Evolutionary conservation across 805 yeast species (phyloP).

Genomic region (Nadsonia fulvescens): DNA sequence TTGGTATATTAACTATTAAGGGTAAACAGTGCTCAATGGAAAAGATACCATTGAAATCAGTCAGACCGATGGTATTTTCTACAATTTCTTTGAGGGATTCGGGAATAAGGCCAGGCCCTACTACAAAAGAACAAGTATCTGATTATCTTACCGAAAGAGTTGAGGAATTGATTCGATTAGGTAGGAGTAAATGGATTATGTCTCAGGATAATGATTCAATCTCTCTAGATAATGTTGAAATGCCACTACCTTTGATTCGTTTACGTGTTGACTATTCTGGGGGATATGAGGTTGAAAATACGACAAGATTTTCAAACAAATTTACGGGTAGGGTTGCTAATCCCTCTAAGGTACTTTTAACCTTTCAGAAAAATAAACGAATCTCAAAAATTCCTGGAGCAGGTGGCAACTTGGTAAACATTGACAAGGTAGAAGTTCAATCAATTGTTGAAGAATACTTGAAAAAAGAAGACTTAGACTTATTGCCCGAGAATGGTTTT

Average conservation of each 20-base stretch:
- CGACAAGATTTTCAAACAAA: conserved; percentile 71
- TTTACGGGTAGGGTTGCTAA: conserved; percentile 88
- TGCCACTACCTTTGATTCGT: conserved; percentile 70
- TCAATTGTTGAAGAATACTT: conserved; percentile 45
- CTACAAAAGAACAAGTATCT: conserved; percentile 42
- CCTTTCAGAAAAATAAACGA: conserved; percentile 30
- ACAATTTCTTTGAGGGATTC: conserved; percentile 39
- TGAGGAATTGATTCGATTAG: conserved; percentile 46
- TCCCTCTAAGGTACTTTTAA: conserved; percentile 66
- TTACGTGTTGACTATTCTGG: conserved; percentile 78
- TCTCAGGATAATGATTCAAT: conserved; percentile 6
- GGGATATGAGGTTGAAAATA: conserved; percentile 82
- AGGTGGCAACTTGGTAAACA: conserved; percentile 13
- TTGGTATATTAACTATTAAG: conserved; percentile 50
- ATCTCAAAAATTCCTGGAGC: not conserved
- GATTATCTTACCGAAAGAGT: conserved; percentile 44
- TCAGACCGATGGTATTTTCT: conserved; percentile 67
- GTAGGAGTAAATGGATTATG: conserved; percentile 13
- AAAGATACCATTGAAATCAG: conserved; percentile 45
- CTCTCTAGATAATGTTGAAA: conserved; percentile 16
- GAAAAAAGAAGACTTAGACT: conserved; percentile 40
- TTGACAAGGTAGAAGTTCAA: conserved; percentile 35
- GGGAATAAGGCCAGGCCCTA: conserved; percentile 39
- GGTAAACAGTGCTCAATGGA: conserved; percentile 38
- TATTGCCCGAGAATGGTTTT: conserved; percentile 62